Base-by-base conservation (phyloP, 139 green algal species). In the Chlorella sp. region DNA sequence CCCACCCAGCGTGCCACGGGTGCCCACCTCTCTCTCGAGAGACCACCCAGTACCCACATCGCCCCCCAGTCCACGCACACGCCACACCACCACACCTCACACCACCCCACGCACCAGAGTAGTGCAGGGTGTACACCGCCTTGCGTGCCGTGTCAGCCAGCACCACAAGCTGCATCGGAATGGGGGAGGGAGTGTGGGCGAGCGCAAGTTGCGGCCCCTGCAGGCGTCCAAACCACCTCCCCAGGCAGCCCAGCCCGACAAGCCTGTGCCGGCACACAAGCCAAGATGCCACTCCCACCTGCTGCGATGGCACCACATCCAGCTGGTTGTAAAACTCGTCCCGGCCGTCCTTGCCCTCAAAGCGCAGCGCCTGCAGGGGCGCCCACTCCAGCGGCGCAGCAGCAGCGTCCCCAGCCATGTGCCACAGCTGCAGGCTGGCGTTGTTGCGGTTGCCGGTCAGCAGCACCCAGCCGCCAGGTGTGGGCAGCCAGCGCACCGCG, bases 141-240 rank as follows among this genome's bases (percentile, higher is more conserved):
- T 91, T 95, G 58, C 84, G 81, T 13, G 85, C 69, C 3, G 91
- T 87, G 85, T 98, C 96, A 24, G 95, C 95, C 19, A 98, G 87
- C 13, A 98, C 78, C 40, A 96, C 67, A 26, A 95, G 88, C 54
- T 89, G 51, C 14, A 24, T 11, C 13, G 16, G 24, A 24, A 3
- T 60, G 51, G 11, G 11, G 8, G 46, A 11, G 46, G 11, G 8
- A 11, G 46, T 8, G 8, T 54, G 46, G 46, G 8, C 11, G 46
- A 54, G 46, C 46, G 46, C 11, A 54, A 54, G 46, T 11, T 54
- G 11, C 46, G 11, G 11, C 46, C 11, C 46, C 46, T 8, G 46
- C 11, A 54, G 46, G 46, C 11, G 46, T 11, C 46, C 46, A 54
- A 54, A 54, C 46, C 46, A 54, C 8, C 46, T 54, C 11, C 46